Evolutionary conservation across 129 eudicot genomes (phyloP).

Genomic region (Smallanthus sonchifolius): DNA sequence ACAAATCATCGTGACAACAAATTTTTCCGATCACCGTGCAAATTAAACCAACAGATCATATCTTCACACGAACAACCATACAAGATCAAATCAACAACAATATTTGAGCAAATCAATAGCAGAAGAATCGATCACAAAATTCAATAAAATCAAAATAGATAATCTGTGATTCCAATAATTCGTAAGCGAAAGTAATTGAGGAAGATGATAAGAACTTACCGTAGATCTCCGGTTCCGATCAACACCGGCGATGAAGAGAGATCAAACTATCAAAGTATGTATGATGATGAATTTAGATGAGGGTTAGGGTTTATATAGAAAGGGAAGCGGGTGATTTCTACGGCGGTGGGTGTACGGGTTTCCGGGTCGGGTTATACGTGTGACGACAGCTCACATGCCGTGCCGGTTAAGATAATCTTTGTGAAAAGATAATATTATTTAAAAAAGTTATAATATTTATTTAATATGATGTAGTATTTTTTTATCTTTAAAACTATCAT

Average conservation of each 20-base stretch:
- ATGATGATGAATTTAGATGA: neutral
- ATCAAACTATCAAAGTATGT: neutral
- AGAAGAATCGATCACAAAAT: neutral
- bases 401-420: neutral
- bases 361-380: conserved; percentile 25
- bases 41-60: too few species aligned
- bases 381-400: neutral
- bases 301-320: conserved; percentile 20
- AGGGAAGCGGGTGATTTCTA: conserved; percentile 14
- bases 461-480: too few species aligned
- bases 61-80: too few species aligned
- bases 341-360: conserved; percentile 17
- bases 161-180: neutral
- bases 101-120: neutral
- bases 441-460: too few species aligned
- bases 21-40: too few species aligned
- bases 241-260: neutral
- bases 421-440: neutral
- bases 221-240: neutral
- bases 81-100: too few species aligned
- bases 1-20: neutral
- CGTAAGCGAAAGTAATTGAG: neutral
- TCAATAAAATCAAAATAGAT: neutral
- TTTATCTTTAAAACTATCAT: too few species aligned
- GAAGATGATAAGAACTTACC: neutral